Evolutionary conservation across 768 basidiomycete species (phyloP), one percentile per base, ranked within the genome.

Genomic region (Albatrellus ellisii): DNA sequence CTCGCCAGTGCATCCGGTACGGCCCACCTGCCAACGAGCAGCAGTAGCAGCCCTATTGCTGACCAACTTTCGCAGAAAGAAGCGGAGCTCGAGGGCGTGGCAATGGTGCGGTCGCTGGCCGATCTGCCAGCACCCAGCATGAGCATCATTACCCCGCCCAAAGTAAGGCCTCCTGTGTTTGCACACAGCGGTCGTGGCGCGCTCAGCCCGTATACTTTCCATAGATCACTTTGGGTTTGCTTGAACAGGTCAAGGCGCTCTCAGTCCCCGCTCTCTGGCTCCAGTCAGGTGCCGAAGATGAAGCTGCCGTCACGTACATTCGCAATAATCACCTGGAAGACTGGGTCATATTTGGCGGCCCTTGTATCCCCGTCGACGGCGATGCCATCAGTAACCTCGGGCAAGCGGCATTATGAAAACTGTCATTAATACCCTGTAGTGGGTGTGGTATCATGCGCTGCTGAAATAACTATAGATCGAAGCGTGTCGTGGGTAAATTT

Each of bases 261-360:
- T 59, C 60, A n/a, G 59, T 86, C n/a, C 80, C 78, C 4, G 69
- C 77, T 3, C 66, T 90, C 33, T 94, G 90, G 90, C 70, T 92
- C 24, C 90, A 94, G 57, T 89, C 90, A 6, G 88, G 88, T 17
- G 85, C 88, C 6, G 77, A 81, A 49, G 79, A 87, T 51, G 68
- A 64, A 12, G 59, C 61, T 2, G 85, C 90, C 36, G 59, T 66
- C 12, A 53, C 65, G 12, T 91, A 72, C 52, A 76, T 91, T 56
- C 68, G 72, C 29, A 70, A 76, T 44, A 76, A 79, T 39, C 71
- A 66, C 4, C 59, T 89, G 49, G 60, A 65, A 25, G 76, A 77
- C 53, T 68, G 68, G 45, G 82, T 85, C n/a, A 70, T 92, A 38
- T 75, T 73, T 55, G 80, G 83, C 21, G 90, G 90, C 8, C 79